Conservation (phyloP, 805 yeast species). For the Candida odintsovae region DNA sequence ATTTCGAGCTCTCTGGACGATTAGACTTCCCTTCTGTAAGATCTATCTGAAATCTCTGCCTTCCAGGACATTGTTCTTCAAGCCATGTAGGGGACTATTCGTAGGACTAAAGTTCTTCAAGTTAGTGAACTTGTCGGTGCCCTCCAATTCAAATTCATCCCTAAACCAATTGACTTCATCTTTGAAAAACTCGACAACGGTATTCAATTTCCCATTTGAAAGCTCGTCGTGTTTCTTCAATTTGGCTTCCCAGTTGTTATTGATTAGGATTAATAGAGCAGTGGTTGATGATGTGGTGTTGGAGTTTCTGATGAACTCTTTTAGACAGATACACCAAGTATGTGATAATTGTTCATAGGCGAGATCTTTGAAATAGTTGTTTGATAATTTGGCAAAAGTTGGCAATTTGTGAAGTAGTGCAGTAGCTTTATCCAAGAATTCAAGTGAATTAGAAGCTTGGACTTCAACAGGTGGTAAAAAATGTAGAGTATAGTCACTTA, state of each 20-base stretch:
- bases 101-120: slow-evolving; percentile 17
- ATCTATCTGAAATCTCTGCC: not conserved
- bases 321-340: slow-evolving; percentile 48
- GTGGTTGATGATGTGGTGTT: slow-evolving; percentile 21
- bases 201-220: slow-evolving; percentile 36
- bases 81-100: slow-evolving; percentile 20
- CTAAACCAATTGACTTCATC: slow-evolving; percentile 31
- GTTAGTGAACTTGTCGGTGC: slow-evolving; percentile 9
- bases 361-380: slow-evolving; percentile 36
- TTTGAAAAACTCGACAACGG: slow-evolving; percentile 38
- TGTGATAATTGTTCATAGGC: slow-evolving; percentile 59
- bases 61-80: slow-evolving; percentile 8
- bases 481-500: slow-evolving; percentile 69
- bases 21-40: not conserved
- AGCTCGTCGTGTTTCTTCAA: slow-evolving; percentile 39
- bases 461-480: slow-evolving; percentile 68
- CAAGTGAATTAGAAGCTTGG: slow-evolving; percentile 45
- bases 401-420: slow-evolving; percentile 59
- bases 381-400: slow-evolving; percentile 44
- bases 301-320: slow-evolving; percentile 23
- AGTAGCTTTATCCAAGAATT: slow-evolving; percentile 59
- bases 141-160: slow-evolving; percentile 11
- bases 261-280: slow-evolving; percentile 32
- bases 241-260: slow-evolving; percentile 35
- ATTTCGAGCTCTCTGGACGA: not conserved